These are phyloP conservation scores for Fusarium devonianum DNA, from an alignment of 2,329 filamentous ascomycete species.

Conservation along the genomic window DNA sequence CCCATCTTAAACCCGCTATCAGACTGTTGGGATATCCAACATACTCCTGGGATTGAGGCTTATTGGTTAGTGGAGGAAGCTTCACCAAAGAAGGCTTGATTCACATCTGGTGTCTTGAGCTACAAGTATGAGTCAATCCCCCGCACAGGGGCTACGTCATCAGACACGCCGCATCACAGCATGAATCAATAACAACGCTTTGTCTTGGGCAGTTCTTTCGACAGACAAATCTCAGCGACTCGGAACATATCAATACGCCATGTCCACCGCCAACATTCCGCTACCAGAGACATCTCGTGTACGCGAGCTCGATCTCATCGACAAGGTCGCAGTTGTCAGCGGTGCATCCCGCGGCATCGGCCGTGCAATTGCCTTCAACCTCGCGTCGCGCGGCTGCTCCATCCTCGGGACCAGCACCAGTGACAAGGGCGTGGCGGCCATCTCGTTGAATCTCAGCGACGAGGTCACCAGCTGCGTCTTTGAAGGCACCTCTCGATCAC, in stretches of 20 bases:
- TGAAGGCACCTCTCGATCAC: constrained; percentile 15
- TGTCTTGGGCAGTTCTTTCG: too few relatives aligned
- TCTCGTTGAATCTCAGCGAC: constrained; percentile 31
- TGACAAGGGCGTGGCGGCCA: constrained; percentile 19
- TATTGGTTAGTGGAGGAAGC: too few relatives aligned
- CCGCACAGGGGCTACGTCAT: too few relatives aligned
- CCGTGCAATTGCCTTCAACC: constrained; percentile 39
- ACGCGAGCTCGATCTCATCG: constrained; percentile 21
- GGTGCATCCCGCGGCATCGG: constrained; percentile 40
- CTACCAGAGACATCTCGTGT: background rate
- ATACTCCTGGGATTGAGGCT: too few relatives aligned
- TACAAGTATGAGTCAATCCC: too few relatives aligned
- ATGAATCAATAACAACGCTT: too few relatives aligned
- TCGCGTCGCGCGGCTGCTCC: constrained; percentile 42
- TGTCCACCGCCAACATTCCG: background rate
- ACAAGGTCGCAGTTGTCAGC: constrained; percentile 33
- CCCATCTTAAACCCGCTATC: too few relatives aligned
- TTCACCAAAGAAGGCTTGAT: too few relatives aligned
- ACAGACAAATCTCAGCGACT: too few relatives aligned
- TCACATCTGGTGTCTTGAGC: too few relatives aligned
- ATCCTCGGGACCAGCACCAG: constrained; percentile 45
- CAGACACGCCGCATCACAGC: too few relatives aligned
- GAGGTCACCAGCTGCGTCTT: constrained; percentile 33
- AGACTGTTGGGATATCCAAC: too few relatives aligned
- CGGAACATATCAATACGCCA: background rate